These are phyloP conservation scores for Candida succiphila DNA, from an alignment of 805 yeast genomes.

Conservation along the genomic window DNA sequence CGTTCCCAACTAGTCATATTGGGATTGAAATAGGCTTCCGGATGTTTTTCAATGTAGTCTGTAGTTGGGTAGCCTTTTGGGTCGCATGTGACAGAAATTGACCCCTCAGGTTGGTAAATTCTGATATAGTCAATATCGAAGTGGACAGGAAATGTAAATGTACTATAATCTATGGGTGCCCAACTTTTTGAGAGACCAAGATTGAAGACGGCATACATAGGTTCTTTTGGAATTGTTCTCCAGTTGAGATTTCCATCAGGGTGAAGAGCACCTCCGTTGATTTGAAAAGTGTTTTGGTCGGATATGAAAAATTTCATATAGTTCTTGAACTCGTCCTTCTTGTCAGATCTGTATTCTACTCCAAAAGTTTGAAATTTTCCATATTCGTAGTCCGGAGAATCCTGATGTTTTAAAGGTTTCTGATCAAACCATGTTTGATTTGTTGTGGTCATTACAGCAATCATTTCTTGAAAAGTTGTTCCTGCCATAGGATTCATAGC, in stretches of 20 bases:
- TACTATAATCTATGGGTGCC: conserved; percentile 28
- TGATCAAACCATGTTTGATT: conserved; percentile 72
- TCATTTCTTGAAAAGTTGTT: conserved; percentile 90
- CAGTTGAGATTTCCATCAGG: conserved; percentile 49
- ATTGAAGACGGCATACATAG: conserved; percentile 74
- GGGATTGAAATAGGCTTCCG: conserved; percentile 54
- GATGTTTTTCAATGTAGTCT: conserved; percentile 26
- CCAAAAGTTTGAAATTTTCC: conserved; percentile 24
- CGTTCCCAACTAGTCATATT: conserved; percentile 67
- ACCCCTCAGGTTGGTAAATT: conserved; percentile 27
- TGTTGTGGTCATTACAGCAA: conserved; percentile 72
- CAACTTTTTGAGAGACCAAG: conserved; percentile 62
- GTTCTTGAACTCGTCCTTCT: conserved; percentile 13
- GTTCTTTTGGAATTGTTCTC: conserved; percentile 73
- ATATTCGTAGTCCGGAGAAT: not conserved
- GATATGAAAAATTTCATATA: conserved; percentile 27
- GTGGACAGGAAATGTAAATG: conserved; percentile 25
- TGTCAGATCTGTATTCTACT: conserved; percentile 24
- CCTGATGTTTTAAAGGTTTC: conserved; percentile 3
- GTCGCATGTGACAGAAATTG: conserved; percentile 25
- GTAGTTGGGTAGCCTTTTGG: conserved; percentile 27
- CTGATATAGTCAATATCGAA: conserved; percentile 30
- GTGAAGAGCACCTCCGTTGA: conserved; percentile 24
- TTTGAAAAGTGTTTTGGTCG: conserved; percentile 17
- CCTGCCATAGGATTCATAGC: conserved; percentile 84